Percentiles rank a stretch among this genome's conserved stretches.
phyloP scores from a whole-genome alignment of 208 protist genomes.

The Acanthamoeba rhysodes region DNA sequence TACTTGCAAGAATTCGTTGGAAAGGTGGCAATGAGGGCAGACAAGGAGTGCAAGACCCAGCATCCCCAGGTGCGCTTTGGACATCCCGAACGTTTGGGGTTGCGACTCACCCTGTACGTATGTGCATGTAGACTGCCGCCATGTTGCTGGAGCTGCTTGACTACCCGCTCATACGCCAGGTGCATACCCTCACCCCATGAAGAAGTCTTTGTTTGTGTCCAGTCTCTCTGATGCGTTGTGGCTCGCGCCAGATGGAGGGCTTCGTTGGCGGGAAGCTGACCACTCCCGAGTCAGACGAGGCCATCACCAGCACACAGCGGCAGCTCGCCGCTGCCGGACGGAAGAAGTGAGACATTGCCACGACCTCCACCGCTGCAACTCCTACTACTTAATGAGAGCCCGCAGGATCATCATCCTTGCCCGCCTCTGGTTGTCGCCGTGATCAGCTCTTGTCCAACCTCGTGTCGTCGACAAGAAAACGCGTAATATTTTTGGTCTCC shows the following conservation, averaged over 20 bases:
- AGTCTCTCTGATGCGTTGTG: neutral
- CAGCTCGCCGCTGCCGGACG: neutral
- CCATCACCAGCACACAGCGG: neutral
- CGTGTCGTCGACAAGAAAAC: too few species aligned
- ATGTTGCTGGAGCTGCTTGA: slow-evolving; percentile 56
- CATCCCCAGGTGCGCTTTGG: slow-evolving; percentile 6
- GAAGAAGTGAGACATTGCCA: neutral
- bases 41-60: slow-evolving; percentile 34
- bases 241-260: neutral
- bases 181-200: neutral
- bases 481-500: too few species aligned
- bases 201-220: neutral
- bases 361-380: neutral
- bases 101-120: neutral
- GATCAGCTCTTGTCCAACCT: too few species aligned
- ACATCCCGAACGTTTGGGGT: neutral
- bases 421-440: too few species aligned
- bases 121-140: neutral
- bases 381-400: too few species aligned
- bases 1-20: slow-evolving; percentile 59
- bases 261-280: slow-evolving; percentile 66
- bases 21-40: slow-evolving; percentile 7
- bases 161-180: slow-evolving; percentile 28
- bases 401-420: too few species aligned
- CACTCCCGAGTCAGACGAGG: slow-evolving; percentile 7